These are phyloP conservation scores for Phlegmacium glaucopus DNA, from an alignment of 768 basidiomycete species.

Conservation along the genomic window DNA sequence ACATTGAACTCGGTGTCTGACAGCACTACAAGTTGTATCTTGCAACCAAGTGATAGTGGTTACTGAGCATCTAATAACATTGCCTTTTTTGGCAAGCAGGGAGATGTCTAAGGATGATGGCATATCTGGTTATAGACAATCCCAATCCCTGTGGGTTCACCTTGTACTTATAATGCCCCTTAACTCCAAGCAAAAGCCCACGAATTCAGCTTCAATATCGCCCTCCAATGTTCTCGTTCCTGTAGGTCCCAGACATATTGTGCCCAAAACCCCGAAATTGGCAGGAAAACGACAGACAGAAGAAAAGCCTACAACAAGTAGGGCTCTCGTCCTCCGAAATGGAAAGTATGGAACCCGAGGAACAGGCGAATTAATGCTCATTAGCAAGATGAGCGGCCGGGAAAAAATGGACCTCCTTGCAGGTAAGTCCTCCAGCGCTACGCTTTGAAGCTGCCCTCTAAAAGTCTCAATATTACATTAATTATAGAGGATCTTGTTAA, in stretches of 20 bases:
- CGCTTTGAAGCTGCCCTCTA: neutral
- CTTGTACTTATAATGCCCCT: conserved; percentile 19
- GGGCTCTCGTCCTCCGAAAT: conserved; percentile 71
- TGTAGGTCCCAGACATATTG: conserved; percentile 52
- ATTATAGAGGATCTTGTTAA: conserved; percentile 63
- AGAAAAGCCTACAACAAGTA: conserved; percentile 47
- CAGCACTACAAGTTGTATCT: too few species aligned
- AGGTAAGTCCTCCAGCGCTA: conserved; percentile 37
- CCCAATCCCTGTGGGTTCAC: neutral
- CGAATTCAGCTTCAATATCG: conserved; percentile 16
- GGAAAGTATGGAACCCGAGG: conserved; percentile 72
- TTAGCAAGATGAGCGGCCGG: conserved; percentile 63
- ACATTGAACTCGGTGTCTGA: too few species aligned
- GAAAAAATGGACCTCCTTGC: conserved; percentile 80
- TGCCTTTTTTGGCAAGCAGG: too few species aligned
- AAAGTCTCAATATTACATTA: conserved; percentile 11
- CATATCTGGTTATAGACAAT: neutral
- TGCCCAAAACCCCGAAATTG: conserved; percentile 20
- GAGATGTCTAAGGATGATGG: too few species aligned
- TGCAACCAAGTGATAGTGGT: too few species aligned
- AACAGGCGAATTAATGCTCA: conserved; percentile 60
- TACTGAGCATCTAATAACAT: too few species aligned
- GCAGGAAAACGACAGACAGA: conserved; percentile 38
- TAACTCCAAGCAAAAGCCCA: conserved; percentile 13
- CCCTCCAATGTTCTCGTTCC: conserved; percentile 49